Conservation (phyloP, 139 green algal genomes). For the Tetraselmis striata region DNA sequence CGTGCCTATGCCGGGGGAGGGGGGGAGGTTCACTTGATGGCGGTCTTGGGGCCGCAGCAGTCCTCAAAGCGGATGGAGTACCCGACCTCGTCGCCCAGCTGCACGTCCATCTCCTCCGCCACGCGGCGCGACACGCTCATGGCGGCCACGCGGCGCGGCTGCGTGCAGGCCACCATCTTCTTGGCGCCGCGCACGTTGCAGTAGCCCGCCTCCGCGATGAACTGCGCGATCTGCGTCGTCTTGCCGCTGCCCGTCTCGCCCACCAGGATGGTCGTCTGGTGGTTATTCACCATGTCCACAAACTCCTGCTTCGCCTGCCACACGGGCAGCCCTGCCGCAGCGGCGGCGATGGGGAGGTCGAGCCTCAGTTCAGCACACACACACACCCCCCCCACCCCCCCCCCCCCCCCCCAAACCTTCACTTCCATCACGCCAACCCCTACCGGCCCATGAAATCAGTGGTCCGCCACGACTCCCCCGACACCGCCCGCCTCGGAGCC, state of each 20-base stretch:
- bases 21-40: constrained; percentile 39
- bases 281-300: constrained; percentile 75
- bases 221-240: constrained; percentile 99
- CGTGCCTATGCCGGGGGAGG: constrained; percentile 50
- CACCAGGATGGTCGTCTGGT: constrained; percentile 97
- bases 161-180: constrained; percentile 67
- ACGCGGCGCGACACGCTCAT: constrained; percentile 77
- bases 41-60: constrained; percentile 39
- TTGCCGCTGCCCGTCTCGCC: constrained; percentile 97
- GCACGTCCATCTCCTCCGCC: constrained; percentile 69
- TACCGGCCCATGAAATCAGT: no score
- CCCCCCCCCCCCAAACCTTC: no score
- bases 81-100: constrained; percentile 74
- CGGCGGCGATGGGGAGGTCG: no score
- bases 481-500: no score
- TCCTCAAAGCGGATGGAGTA: constrained; percentile 91
- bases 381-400: no score
- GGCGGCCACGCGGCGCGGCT: constrained; percentile 80
- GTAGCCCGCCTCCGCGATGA: constrained; percentile 84
- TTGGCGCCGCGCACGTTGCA: constrained; percentile 28
- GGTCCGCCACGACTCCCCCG: no score
- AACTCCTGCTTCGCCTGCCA: constrained; percentile 95
- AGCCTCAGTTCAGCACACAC: no score
- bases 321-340: constrained; percentile 77
- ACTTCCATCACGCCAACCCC: no score